Conservation (phyloP, 805 yeast species). For the Yarrowia sp. region DNA sequence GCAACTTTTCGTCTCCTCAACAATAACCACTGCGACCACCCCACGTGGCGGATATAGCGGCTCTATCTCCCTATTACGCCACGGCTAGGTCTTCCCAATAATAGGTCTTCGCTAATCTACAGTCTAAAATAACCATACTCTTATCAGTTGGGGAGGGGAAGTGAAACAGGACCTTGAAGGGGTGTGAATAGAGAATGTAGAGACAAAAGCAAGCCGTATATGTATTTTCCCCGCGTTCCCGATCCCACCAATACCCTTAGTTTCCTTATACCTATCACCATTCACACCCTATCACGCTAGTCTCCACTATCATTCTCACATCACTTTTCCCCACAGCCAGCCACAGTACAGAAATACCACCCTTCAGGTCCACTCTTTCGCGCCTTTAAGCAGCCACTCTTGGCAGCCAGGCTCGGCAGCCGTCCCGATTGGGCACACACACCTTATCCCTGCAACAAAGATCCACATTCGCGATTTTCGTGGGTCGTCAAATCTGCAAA, state of each 20-base stretch:
- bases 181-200: too few relatives aligned
- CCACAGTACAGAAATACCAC: neutral
- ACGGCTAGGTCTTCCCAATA: too few relatives aligned
- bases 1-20: too few relatives aligned
- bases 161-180: too few relatives aligned
- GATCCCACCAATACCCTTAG: neutral
- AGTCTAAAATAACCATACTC: slow-evolving; percentile 25
- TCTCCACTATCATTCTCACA: too few relatives aligned
- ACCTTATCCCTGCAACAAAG: slow-evolving; percentile 20
- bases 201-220: too few relatives aligned
- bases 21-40: neutral
- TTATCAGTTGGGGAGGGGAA: neutral
- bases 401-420: neutral
- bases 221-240: too few relatives aligned
- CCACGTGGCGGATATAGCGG: neutral
- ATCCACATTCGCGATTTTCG: neutral
- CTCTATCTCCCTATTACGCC: neutral
- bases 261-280: too few relatives aligned
- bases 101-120: neutral
- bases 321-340: neutral
- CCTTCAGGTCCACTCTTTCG: neutral
- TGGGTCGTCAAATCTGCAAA: too few relatives aligned
- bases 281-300: too few relatives aligned
- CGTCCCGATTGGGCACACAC: slow-evolving; percentile 1
- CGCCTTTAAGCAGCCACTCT: neutral